A percentile compares a stretch with the other conserved stretches of the same genome.
These are phyloP conservation scores for Favolaschia claudopus DNA, from an alignment of 768 basidiomycete species.

Conservation along the genomic window DNA sequence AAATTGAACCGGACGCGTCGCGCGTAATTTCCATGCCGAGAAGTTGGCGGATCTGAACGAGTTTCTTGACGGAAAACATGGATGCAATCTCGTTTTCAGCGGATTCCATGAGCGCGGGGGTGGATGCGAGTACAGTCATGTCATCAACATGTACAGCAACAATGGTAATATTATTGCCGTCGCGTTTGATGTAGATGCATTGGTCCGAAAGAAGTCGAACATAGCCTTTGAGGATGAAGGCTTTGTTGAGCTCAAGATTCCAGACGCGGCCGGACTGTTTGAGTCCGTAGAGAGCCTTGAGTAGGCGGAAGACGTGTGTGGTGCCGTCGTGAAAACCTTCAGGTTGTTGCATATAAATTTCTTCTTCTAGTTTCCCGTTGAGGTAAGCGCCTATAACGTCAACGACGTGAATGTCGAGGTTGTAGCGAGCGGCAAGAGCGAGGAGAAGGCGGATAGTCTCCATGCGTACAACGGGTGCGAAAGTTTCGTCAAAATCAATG, in stretches of 20 bases:
- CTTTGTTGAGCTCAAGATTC: no score
- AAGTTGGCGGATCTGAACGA: constrained; percentile 19
- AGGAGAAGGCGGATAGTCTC: constrained; percentile 23
- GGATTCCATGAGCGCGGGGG: neutral
- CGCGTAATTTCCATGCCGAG: no score
- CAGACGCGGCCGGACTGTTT: no score
- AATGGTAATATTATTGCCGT: neutral
- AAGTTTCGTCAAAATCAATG: no score
- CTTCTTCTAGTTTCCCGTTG: no score
- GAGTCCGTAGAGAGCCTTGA: constrained; percentile 31
- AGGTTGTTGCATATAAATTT: constrained; percentile 17
- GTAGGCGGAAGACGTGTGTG: constrained; percentile 10
- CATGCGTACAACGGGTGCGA: no score
- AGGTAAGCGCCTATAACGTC: no score
- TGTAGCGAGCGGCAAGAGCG: constrained; percentile 33
- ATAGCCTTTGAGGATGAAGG: no score
- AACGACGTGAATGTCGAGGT: constrained; percentile 37
- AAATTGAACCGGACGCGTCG: constrained; percentile 9
- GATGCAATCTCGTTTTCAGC: constrained; percentile 14
- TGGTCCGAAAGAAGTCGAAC: no score
- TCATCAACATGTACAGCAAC: no score
- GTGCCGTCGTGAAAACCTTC: constrained; percentile 7
- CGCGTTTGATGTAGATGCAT: constrained; percentile 14
- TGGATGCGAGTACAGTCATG: constrained; percentile 22
- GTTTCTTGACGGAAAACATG: constrained; percentile 15